Conservation (phyloP, 1,284 basidiomycete genomes). For the Sporisorium iseilematis-ciliati region DNA sequence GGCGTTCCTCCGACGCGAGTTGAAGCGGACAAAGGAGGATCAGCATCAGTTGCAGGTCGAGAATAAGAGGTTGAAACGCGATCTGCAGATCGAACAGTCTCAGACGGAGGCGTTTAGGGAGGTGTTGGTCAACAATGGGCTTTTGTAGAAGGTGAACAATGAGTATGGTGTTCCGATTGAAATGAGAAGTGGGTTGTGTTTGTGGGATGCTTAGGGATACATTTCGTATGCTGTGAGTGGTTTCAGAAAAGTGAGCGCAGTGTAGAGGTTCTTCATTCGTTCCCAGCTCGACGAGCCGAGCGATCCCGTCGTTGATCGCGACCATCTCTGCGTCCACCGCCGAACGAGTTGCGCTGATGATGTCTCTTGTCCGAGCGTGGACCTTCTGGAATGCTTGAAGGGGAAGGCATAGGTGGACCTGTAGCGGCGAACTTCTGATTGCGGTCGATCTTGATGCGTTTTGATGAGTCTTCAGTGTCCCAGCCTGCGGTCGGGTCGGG, state of each 20-base stretch:
- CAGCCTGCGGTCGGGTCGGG: slow-evolving; percentile 7
- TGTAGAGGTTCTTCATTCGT: slow-evolving; percentile 13
- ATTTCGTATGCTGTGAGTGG: neutral
- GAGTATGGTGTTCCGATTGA: neutral
- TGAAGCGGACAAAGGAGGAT: slow-evolving; percentile 53
- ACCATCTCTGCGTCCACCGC: slow-evolving; percentile 18
- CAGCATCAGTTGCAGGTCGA: slow-evolving; percentile 46
- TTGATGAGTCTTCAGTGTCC: slow-evolving; percentile 24
- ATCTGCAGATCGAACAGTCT: slow-evolving; percentile 34
- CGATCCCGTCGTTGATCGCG: slow-evolving; percentile 31
- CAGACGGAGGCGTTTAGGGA: slow-evolving; percentile 25
- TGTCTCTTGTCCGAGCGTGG: slow-evolving; percentile 26
- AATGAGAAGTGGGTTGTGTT: neutral
- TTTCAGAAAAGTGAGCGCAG: neutral
- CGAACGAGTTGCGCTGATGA: slow-evolving; percentile 22
- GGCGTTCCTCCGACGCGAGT: slow-evolving; percentile 42
- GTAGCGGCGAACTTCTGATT: slow-evolving; percentile 30
- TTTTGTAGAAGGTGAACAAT: slow-evolving; percentile 16
- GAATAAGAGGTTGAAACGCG: slow-evolving; percentile 49
- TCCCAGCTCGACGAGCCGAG: slow-evolving; percentile 33
- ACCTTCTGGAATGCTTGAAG: slow-evolving; percentile 13
- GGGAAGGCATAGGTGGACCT: slow-evolving; percentile 12
- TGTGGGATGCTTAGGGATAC: neutral
- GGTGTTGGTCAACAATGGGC: slow-evolving; percentile 33
- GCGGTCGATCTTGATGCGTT: slow-evolving; percentile 40